Evolutionary conservation across 2,329 filamentous ascomycete genomes (phyloP).

Genomic region (Claviceps cyperi): DNA sequence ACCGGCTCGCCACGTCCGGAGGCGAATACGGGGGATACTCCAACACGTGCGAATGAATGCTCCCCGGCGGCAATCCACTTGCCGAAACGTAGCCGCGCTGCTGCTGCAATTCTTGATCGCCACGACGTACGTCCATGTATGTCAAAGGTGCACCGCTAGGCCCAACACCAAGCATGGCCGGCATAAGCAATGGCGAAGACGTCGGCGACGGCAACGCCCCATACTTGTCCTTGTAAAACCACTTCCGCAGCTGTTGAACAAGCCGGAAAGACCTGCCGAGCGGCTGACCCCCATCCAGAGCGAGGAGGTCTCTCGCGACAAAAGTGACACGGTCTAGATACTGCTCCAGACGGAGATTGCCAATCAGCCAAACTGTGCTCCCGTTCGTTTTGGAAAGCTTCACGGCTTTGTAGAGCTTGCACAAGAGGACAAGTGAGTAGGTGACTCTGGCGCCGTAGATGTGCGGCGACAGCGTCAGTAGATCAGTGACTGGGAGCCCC

Average conservation of each 20-base stretch:
- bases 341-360: slow-evolving; percentile 1
- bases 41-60: neutral
- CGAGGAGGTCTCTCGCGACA: slow-evolving; percentile 1
- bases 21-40: no score
- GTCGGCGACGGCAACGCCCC: neutral
- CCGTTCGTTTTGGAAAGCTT: neutral
- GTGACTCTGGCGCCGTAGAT: slow-evolving; percentile 4
- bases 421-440: slow-evolving; percentile 2
- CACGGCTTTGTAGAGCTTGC: slow-evolving; percentile 1
- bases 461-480: slow-evolving; percentile 2
- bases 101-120: neutral
- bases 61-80: no score
- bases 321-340: slow-evolving; percentile 1
- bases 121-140: neutral
- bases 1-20: neutral
- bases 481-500: neutral
- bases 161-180: neutral
- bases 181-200: neutral
- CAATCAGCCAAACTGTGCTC: neutral
- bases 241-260: slow-evolving; percentile 3
- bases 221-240: slow-evolving; percentile 1
- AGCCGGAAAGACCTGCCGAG: slow-evolving; percentile 1
- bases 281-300: neutral
- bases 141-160: neutral
- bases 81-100: no score